Base-by-base conservation (phyloP, 495 filamentous ascomycete species). In the Astrocystis sublimbata region DNA sequence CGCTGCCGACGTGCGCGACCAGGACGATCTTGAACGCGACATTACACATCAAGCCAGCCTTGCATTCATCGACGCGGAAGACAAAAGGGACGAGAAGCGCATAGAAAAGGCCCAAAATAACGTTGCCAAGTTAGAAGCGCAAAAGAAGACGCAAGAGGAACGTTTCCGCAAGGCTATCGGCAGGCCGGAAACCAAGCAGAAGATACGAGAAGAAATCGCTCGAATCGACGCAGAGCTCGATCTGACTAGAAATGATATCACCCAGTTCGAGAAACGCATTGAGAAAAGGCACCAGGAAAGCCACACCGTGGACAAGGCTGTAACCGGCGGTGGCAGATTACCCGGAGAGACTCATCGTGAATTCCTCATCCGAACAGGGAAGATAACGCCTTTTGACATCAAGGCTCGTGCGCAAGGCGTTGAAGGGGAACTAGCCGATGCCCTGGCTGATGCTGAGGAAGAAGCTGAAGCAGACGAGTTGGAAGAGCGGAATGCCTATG, bases 351-450 rank as follows among this genome's bases (percentile, higher is more conserved):
- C 83, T 13, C 86, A 90, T 53, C 84, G 93, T 49, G 92, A 96
- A 30, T 98, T 91, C 71, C 83, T 98, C 50, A 93, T 98, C 35
- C 85, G 94, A 6, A 98, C 93, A 0, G 94, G 94, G 54, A 97
- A 98, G 74, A 98, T 98, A 66, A 98, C 94, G 0, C 94, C 94
- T 0, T 98, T 98, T 61, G 88, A 92, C 2, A 87, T 86, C 53
- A 82, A 93, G 67, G 80, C 81, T 43, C 80, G 79, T 31, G 77
- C 78, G 13, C 78, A 79, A 40, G 85, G 83, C 1, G 76, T 83
- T 6, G 78, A 85, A 38, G 83, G 86, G 17, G 86, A 84, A 51
- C 78, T 94, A 6, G 84, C 86, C 21, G 83, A 90, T 72, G 90
- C 86, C 7, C 81, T 96, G 45, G 77, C 91, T 13, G 89, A 92